A percentile compares a stretch with the other conserved stretches of the same genome.
Evolutionary conservation across 2,329 filamentous ascomycete genomes (phyloP).

Genomic region (Fusarium annulatum): DNA sequence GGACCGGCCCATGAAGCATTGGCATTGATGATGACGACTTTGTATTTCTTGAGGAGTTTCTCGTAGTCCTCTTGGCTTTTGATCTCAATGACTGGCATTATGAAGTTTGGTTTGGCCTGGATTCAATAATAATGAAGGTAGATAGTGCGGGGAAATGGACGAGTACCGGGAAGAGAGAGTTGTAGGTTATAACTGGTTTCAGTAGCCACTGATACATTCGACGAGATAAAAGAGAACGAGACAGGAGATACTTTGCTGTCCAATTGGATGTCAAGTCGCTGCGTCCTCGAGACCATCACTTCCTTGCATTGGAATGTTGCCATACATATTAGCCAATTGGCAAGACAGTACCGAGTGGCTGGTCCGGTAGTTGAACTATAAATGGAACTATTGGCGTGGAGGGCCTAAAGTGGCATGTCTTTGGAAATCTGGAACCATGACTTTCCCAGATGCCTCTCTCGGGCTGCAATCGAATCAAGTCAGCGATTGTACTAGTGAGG

Average conservation of each 20-base stretch:
- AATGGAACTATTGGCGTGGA: background rate
- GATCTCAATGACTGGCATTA: background rate
- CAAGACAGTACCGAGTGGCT: too few relatives aligned
- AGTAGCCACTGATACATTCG: background rate
- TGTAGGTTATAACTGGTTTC: background rate
- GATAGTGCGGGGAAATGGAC: background rate
- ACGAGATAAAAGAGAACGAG: accelerated
- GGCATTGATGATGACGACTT: background rate
- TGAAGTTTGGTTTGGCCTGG: accelerated
- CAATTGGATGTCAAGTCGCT: background rate
- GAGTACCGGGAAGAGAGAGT: accelerated
- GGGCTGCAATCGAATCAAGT: background rate
- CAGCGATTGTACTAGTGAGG: accelerated
- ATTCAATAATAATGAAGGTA: accelerated
- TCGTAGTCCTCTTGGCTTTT: background rate
- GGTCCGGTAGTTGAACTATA: background rate
- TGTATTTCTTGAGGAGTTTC: accelerated
- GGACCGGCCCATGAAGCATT: background rate
- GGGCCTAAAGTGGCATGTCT: accelerated
- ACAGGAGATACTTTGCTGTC: background rate
- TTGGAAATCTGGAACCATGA: background rate
- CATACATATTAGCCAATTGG: background rate
- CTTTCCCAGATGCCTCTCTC: background rate
- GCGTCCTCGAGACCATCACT: accelerated
- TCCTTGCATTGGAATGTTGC: background rate